Base-by-base conservation (phyloP, 345 rosid genomes). In the Fremontodendron californicum region DNA sequence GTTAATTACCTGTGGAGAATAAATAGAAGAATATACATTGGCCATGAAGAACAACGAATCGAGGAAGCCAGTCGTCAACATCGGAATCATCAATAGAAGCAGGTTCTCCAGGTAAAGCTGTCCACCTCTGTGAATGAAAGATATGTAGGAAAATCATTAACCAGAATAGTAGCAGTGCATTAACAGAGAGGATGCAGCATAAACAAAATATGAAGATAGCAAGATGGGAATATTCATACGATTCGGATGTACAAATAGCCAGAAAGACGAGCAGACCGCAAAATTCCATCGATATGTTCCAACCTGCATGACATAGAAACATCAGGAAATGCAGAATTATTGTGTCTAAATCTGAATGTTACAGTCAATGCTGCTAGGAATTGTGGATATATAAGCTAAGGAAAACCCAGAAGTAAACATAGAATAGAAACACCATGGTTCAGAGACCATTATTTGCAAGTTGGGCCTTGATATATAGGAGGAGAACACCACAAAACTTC, bases 11-110 rank as follows among this genome's bases (percentile, higher is more conserved):
- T 86, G 97, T 90, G 77, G 92, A 90, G 48, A 78, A 40, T 67
- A 93, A 77, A 80, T 88, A 93, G 87, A 93, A 90, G 90, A 90
- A 96, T 45, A 96, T 83, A 83, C 99, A 92, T 6, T 86, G 52
- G 69, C 99, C 99, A 3, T 95, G 97, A 83, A 95, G 97, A 64
- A 95, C 99, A 72, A 90, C 87, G 29, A 95, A 95, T 37, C 99
- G 91, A 42, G 98, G 98, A 82, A 95, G 96, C 99, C 99, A 95
- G 78, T 95, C 99, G 72, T 95, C 96, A 46, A 95, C 94, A n/a
- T 95, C 98, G 7, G 85, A 74, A 87, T 95, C 98, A 74, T 95
- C 98, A 75, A 93, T 31, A 5, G 97, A 94, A 25, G 94, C 92
- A 75, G 92, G 94, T 81, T 95, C 99, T 79, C 98, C 98, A 0